These are phyloP conservation scores for Phialophora macrospora DNA, from an alignment of 2,329 filamentous ascomycete genomes.

Conservation along the genomic window DNA sequence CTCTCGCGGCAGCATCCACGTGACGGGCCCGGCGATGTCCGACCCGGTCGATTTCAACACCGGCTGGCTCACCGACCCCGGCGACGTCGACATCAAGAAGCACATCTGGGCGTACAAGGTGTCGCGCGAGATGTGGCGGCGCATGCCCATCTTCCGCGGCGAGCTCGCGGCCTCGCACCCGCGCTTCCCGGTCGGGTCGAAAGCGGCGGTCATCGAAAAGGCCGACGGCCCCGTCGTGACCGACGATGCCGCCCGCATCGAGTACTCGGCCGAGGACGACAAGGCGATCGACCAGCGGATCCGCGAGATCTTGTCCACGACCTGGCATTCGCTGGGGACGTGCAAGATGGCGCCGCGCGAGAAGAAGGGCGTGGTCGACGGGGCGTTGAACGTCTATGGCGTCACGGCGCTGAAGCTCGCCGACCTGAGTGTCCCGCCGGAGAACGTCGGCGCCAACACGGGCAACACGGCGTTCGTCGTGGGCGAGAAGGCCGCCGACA, in stretches of 20 bases:
- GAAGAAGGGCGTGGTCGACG: slow-evolving; percentile 52
- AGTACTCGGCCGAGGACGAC: slow-evolving; percentile 57
- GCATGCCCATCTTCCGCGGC: slow-evolving; percentile 58
- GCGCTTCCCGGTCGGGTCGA: slow-evolving; percentile 44
- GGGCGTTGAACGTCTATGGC: slow-evolving; percentile 51
- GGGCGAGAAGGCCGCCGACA: slow-evolving; percentile 50
- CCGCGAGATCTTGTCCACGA: slow-evolving; percentile 30
- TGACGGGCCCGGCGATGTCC: slow-evolving; percentile 48
- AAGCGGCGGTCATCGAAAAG: slow-evolving; percentile 35
- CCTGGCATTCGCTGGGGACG: slow-evolving; percentile 42
- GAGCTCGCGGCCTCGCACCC: slow-evolving; percentile 48
- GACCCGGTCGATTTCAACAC: slow-evolving; percentile 59
- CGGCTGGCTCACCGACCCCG: slow-evolving; percentile 61
- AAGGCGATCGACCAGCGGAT: slow-evolving; percentile 49
- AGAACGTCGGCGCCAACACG: slow-evolving; percentile 53
- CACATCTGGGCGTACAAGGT: slow-evolving; percentile 69
- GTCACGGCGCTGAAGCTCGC: slow-evolving; percentile 50
- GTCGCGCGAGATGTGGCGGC: slow-evolving; percentile 64
- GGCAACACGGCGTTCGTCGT: slow-evolving; percentile 54
- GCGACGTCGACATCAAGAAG: slow-evolving; percentile 65
- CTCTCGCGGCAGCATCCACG: slow-evolving; percentile 66
- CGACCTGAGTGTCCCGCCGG: slow-evolving; percentile 32
- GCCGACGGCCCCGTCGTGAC: slow-evolving; percentile 37
- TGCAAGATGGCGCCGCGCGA: slow-evolving; percentile 54
- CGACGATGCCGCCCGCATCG: slow-evolving; percentile 47